Conservation (phyloP, 2,329 filamentous ascomycete species). For the Phaeomoniella chlamydospora region DNA sequence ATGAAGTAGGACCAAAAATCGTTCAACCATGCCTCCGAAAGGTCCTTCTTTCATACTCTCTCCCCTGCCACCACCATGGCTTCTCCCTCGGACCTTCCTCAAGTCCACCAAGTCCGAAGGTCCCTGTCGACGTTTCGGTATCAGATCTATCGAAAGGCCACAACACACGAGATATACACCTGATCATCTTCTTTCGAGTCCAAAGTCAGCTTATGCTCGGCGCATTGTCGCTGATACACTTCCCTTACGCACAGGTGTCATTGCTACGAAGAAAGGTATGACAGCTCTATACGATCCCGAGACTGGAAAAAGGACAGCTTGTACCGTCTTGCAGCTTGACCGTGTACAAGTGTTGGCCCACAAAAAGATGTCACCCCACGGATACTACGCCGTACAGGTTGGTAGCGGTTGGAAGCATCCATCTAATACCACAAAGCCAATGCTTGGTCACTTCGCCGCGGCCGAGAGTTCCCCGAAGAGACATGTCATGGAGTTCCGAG, state of each 20-base stretch:
- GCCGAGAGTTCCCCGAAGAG: constrained; percentile 73
- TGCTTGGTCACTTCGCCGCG: constrained; percentile 76
- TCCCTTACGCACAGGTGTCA: constrained; percentile 60
- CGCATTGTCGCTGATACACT: constrained; percentile 35
- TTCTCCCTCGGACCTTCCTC: constrained; percentile 12
- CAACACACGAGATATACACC: constrained; percentile 38
- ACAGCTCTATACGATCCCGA: constrained; percentile 70
- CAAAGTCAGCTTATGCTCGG: constrained; percentile 43
- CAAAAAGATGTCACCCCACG: constrained; percentile 67
- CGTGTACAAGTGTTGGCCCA: constrained; percentile 76
- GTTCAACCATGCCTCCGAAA: constrained; percentile 8
- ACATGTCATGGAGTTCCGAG: constrained; percentile 74
- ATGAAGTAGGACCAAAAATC: too few relatives aligned
- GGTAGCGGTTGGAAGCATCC: constrained; percentile 62
- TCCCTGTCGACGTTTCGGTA: constrained; percentile 28
- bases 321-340: constrained; percentile 89
- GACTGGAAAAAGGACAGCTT: constrained; percentile 63
- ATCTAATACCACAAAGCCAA: constrained; percentile 63
- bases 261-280: constrained; percentile 92
- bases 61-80: constrained; percentile 11
- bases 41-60: constrained; percentile 6
- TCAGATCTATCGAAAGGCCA: constrained; percentile 41
- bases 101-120: constrained; percentile 6
- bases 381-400: constrained; percentile 89
- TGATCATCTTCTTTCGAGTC: constrained; percentile 38